phyloP scores from a whole-genome alignment of 768 basidiomycete species.

The Ramaria sp. region DNA sequence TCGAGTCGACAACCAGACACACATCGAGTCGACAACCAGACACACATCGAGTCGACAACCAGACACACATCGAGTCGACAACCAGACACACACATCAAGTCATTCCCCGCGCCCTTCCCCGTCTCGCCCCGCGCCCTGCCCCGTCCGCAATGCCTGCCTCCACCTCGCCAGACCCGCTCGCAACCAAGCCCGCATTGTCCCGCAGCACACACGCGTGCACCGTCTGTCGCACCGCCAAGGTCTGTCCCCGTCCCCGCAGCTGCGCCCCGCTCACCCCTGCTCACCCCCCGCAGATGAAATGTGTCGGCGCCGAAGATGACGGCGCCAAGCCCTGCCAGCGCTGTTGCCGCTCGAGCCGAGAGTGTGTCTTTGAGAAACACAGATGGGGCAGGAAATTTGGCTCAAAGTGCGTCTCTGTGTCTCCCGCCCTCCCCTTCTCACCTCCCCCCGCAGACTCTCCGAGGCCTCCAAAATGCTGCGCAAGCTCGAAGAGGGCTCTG shows the following conservation, averaged over 20 bases:
- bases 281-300: conserved; percentile 61
- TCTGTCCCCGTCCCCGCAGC: conserved; percentile 16
- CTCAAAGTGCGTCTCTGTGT: conserved; percentile 60
- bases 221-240: conserved; percentile 80
- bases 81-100: no score
- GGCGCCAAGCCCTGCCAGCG: conserved; percentile 74
- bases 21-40: no score
- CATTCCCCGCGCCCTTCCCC: no score
- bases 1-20: no score
- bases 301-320: conserved; percentile 73
- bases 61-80: no score
- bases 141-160: background rate
- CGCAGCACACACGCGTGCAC: conserved; percentile 61
- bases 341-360: conserved; percentile 69
- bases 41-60: no score
- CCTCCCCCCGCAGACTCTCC: no score
- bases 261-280: no score
- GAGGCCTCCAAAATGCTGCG: no score
- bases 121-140: no score
- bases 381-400: conserved; percentile 82
- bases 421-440: no score
- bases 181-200: conserved; percentile 24
- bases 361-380: conserved; percentile 82
- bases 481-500: no score
- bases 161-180: background rate